phyloP scores from a whole-genome alignment of 164 flowering plant genomes.

The Vitis riparia region DNA sequence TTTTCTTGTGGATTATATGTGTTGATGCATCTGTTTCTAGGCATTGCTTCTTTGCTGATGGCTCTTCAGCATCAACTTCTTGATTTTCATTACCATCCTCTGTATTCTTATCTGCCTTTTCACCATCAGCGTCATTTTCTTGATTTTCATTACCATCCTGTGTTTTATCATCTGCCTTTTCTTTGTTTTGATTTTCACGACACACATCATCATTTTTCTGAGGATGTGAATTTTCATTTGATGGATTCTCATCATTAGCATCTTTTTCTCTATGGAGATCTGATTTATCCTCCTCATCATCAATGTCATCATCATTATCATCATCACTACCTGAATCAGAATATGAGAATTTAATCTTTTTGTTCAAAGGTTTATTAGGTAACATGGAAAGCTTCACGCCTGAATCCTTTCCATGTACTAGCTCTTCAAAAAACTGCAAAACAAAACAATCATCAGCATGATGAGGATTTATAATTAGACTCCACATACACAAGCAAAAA shows the following conservation, averaged over 20 bases:
- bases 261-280: slow-evolving; percentile 4
- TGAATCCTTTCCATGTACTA: slow-evolving; percentile 51
- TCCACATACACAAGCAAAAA: not conserved
- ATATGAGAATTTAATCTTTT: slow-evolving; percentile 59
- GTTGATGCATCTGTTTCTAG: slow-evolving; percentile 32
- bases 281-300: slow-evolving; percentile 20
- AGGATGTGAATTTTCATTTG: slow-evolving; percentile 10
- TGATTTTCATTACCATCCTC: slow-evolving; percentile 19
- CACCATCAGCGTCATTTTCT: slow-evolving; percentile 7
- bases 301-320: slow-evolving; percentile 37
- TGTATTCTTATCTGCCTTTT: slow-evolving; percentile 2
- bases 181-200: slow-evolving; percentile 11
- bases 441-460: not conserved
- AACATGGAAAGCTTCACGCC: slow-evolving; percentile 20
- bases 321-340: slow-evolving; percentile 67
- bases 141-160: not conserved
- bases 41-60: slow-evolving; percentile 58
- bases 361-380: slow-evolving; percentile 56
- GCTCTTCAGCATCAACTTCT: slow-evolving; percentile 38
- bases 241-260: not conserved
- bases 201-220: slow-evolving; percentile 1
- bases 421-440: slow-evolving; percentile 80
- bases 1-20: slow-evolving; percentile 15
- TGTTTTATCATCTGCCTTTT: slow-evolving; percentile 6
- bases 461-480: not conserved